A percentile compares a stretch with the other conserved stretches of the same genome.
Evolutionary conservation across 805 yeast genomes (phyloP).

Genomic region (Candida maltosa): DNA sequence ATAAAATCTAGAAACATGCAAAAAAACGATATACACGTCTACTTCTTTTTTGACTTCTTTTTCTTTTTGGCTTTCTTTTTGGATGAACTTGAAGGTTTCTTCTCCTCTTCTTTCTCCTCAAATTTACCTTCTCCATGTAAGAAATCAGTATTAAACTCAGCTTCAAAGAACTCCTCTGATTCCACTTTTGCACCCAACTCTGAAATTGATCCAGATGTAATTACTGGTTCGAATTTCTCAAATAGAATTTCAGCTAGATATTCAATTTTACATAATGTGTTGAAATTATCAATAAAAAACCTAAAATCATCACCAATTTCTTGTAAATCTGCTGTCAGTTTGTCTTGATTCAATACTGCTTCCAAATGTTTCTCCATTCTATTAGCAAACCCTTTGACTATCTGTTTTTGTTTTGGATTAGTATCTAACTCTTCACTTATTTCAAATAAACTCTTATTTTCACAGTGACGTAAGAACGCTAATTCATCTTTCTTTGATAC

Average conservation of each 20-base stretch:
- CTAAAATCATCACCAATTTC: slow-evolving; percentile 17
- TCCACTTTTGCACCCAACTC: not conserved
- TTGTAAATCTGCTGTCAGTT: slow-evolving; percentile 4
- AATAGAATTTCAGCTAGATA: slow-evolving; percentile 24
- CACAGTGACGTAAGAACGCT: slow-evolving; percentile 11
- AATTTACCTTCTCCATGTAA: slow-evolving; percentile 24
- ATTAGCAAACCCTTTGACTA: slow-evolving; percentile 12
- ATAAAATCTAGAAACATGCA: too few species aligned
- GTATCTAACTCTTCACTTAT: slow-evolving; percentile 16
- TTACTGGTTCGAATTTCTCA: slow-evolving; percentile 18
- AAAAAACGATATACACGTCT: not conserved
- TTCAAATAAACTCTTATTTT: slow-evolving; percentile 12
- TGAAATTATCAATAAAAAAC: slow-evolving; percentile 26
- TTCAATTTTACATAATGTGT: slow-evolving; percentile 28
- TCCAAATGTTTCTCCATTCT: slow-evolving; percentile 14
- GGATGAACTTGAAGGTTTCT: slow-evolving; percentile 4
- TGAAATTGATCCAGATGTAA: slow-evolving; percentile 3
- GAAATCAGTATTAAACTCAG: slow-evolving; percentile 30
- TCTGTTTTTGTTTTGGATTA: slow-evolving; percentile 10
- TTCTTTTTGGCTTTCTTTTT: slow-evolving; percentile 5
- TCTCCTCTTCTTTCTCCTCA: slow-evolving; percentile 24
- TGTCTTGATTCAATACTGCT: slow-evolving; percentile 2
- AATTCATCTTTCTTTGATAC: slow-evolving; percentile 7
- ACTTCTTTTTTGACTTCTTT: slow-evolving; percentile 2
- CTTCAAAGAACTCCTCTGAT: slow-evolving; percentile 10